Evolutionary conservation across 495 filamentous ascomycete genomes (phyloP).

Genomic region (Delitschia confertaspora): DNA sequence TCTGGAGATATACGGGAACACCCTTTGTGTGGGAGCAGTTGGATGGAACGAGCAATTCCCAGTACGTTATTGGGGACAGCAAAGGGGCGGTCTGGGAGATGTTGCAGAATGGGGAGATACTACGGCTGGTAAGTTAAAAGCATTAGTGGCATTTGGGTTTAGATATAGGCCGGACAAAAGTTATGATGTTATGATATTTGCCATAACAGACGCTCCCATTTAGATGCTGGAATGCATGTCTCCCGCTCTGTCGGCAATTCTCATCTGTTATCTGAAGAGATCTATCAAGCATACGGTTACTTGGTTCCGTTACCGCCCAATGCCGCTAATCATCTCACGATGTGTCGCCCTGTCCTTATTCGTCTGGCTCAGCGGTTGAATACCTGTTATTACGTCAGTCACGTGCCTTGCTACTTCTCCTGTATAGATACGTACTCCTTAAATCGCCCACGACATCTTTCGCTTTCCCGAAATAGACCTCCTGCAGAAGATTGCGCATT

Average conservation of each 20-base stretch:
- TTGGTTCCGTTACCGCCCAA: conserved; percentile 44
- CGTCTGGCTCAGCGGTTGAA: conserved; percentile 73
- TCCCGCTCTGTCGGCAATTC: too few relatives aligned
- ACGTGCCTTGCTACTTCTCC: conserved; percentile 2
- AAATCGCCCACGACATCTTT: conserved; percentile 98
- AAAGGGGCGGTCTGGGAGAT: conserved; percentile 15
- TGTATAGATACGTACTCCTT: conserved; percentile 53
- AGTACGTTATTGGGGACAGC: conserved; percentile 13
- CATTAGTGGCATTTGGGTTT: too few relatives aligned
- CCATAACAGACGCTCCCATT: too few relatives aligned
- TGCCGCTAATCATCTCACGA: conserved; percentile 79
- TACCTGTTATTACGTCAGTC: conserved; percentile 38
- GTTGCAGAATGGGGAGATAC: conserved; percentile 8
- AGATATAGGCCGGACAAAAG: too few relatives aligned
- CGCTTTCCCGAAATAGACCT: conserved; percentile 99
- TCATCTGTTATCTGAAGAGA: too few relatives aligned
- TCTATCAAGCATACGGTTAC: too few relatives aligned
- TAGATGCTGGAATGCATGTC: too few relatives aligned
- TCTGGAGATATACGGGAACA: conserved; percentile 24
- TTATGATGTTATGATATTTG: too few relatives aligned
- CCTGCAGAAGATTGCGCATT: conserved; percentile 97
- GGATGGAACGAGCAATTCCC: background rate
- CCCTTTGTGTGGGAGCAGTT: conserved; percentile 15
- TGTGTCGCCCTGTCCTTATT: conserved; percentile 81
- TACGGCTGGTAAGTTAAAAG: conserved; percentile 9